phyloP scores from a whole-genome alignment of 2,329 filamentous ascomycete genomes.

The Trichoderma sp. region DNA sequence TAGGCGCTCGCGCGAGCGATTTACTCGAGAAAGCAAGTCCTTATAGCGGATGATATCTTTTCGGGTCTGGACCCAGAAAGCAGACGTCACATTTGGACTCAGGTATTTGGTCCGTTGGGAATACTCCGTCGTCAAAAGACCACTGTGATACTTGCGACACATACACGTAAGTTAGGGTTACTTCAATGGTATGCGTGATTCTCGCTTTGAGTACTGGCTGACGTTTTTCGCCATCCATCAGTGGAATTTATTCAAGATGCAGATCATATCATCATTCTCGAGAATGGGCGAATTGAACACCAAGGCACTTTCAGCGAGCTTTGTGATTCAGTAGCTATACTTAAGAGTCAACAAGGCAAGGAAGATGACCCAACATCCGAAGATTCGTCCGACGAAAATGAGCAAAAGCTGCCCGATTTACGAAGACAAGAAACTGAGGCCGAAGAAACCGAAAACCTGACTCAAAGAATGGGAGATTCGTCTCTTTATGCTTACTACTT shows the following conservation, averaged over 20 bases:
- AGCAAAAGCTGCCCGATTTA: background rate
- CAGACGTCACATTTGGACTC: conserved; percentile 41
- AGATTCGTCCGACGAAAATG: background rate
- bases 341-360: background rate
- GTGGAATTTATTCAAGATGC: conserved; percentile 28
- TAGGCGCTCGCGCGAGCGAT: conserved; percentile 42
- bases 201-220: background rate
- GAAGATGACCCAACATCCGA: background rate
- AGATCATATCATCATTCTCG: conserved; percentile 30
- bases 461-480: background rate
- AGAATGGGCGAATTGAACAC: conserved; percentile 27
- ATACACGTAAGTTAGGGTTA: conserved; percentile 14
- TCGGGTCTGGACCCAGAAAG: conserved; percentile 45
- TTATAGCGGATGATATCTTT: conserved; percentile 46
- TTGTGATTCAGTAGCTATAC: background rate
- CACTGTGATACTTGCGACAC: conserved; percentile 42
- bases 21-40: conserved; percentile 37
- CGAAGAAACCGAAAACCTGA: conserved; percentile 20
- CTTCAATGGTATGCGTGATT: background rate
- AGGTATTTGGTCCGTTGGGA: conserved; percentile 42
- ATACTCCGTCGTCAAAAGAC: conserved; percentile 38
- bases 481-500: background rate
- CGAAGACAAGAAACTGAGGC: background rate
- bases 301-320: conserved; percentile 23
- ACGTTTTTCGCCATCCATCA: background rate